Evolutionary conservation across 2,329 filamentous ascomycete species (phyloP).

Genomic region (Pyricularia grisea): DNA sequence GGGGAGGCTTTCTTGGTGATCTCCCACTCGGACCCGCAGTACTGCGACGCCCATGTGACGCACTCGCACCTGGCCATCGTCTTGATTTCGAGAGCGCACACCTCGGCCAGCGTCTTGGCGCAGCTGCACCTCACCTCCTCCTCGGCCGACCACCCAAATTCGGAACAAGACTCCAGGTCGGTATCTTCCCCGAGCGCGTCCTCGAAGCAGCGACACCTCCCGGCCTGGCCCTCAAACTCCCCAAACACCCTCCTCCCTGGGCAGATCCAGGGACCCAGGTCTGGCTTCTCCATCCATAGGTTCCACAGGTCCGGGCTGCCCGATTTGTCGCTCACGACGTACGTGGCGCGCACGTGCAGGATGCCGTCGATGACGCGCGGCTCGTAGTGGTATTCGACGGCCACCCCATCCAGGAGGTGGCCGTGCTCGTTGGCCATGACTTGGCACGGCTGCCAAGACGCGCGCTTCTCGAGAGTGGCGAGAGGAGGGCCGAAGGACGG

Average conservation of each 20-base stretch:
- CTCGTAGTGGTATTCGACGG: neutral
- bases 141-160: too few relatives aligned
- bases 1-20: neutral
- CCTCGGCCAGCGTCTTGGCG: neutral
- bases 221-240: neutral
- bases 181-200: too few relatives aligned
- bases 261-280: neutral
- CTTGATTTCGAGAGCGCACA: neutral
- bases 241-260: neutral
- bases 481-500: neutral
- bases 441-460: neutral
- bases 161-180: neutral
- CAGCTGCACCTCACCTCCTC: neutral
- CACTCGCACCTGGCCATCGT: neutral
- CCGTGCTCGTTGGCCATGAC: neutral
- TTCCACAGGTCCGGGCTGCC: neutral
- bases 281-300: neutral
- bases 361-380: neutral
- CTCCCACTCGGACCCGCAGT: neutral
- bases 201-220: neutral
- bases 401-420: neutral
- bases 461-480: neutral
- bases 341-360: neutral
- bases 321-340: neutral
- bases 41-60: neutral